phyloP scores from a whole-genome alignment of 2,329 filamentous ascomycete genomes.

The Hypoxylon sp. region DNA sequence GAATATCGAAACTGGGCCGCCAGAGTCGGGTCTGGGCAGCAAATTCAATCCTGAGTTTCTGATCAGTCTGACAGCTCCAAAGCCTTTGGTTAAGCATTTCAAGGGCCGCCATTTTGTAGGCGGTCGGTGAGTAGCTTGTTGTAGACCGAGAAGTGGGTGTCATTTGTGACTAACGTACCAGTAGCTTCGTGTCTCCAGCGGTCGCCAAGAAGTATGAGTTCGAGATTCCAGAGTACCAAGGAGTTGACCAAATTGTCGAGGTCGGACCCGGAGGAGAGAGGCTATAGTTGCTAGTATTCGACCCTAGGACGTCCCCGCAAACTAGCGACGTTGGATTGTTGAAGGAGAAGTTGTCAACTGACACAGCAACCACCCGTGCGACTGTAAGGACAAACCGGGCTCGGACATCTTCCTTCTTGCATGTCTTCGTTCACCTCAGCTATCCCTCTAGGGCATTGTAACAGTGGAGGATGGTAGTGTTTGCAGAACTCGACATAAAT shows the following conservation, averaged over 20 bases:
- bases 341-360: slow-evolving; percentile 56
- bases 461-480: slow-evolving; percentile 61
- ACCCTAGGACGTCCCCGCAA: slow-evolving; percentile 9
- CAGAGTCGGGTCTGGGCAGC: slow-evolving; percentile 78
- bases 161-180: slow-evolving; percentile 38
- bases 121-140: slow-evolving; percentile 70
- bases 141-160: slow-evolving; percentile 1
- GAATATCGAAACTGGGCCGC: slow-evolving; percentile 90
- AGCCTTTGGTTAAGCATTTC: slow-evolving; percentile 87
- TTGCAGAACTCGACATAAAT: slow-evolving; percentile 69
- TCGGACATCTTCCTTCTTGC: slow-evolving; percentile 67
- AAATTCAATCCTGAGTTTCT: slow-evolving; percentile 83
- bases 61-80: slow-evolving; percentile 92
- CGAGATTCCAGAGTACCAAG: slow-evolving; percentile 84
- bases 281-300: slow-evolving; percentile 57
- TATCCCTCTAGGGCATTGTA: slow-evolving; percentile 61
- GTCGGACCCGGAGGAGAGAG: slow-evolving; percentile 65
- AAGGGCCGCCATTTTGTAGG: slow-evolving; percentile 91
- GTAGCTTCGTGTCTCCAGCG: slow-evolving; percentile 79
- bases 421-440: slow-evolving; percentile 57
- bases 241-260: slow-evolving; percentile 90
- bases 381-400: slow-evolving; percentile 69
- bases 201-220: slow-evolving; percentile 89
- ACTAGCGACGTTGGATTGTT: slow-evolving; percentile 12
- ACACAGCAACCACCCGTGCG: slow-evolving; percentile 66